phyloP scores from a whole-genome alignment of 768 basidiomycete species.

The Collybia sp. region DNA sequence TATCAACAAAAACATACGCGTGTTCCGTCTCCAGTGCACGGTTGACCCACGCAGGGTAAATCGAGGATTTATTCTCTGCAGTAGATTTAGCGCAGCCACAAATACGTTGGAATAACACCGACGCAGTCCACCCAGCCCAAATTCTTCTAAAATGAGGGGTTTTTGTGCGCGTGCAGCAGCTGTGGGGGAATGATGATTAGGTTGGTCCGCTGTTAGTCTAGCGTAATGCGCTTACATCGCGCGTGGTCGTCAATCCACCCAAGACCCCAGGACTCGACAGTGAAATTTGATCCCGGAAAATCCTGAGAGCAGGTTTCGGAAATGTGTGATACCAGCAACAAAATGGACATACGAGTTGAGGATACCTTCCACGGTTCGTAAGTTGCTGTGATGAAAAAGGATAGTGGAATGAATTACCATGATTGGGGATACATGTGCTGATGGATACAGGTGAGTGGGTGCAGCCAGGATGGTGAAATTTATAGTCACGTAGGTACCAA shows the following conservation, averaged over 20 bases:
- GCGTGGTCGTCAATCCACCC: conserved; percentile 58
- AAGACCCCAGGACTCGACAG: conserved; percentile 45
- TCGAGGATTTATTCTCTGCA: conserved; percentile 42
- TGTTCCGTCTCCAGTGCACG: conserved; percentile 44
- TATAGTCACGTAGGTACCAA: conserved; percentile 45
- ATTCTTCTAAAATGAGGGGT: conserved; percentile 62
- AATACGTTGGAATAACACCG: conserved; percentile 6
- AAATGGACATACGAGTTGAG: conserved; percentile 22
- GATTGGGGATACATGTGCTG: conserved; percentile 40
- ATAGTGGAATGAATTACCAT: conserved; percentile 22
- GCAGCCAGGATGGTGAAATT: conserved; percentile 1
- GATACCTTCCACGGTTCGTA: conserved; percentile 22
- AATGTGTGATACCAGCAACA: background rate
- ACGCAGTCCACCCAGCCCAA: conserved; percentile 46
- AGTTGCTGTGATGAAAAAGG: background rate
- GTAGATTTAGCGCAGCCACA: background rate
- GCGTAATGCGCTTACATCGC: conserved; percentile 21
- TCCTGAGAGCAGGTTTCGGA: conserved; percentile 22
- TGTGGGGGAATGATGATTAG: conserved; percentile 11
- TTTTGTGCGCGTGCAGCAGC: conserved; percentile 51
- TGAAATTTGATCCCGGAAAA: conserved; percentile 43
- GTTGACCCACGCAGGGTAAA: conserved; percentile 49
- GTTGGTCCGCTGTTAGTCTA: too few relatives aligned
- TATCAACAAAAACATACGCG: conserved; percentile 20
- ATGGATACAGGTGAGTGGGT: conserved; percentile 17